phyloP scores from a whole-genome alignment of 805 yeast genomes.

The Monosporozyma unispora region DNA sequence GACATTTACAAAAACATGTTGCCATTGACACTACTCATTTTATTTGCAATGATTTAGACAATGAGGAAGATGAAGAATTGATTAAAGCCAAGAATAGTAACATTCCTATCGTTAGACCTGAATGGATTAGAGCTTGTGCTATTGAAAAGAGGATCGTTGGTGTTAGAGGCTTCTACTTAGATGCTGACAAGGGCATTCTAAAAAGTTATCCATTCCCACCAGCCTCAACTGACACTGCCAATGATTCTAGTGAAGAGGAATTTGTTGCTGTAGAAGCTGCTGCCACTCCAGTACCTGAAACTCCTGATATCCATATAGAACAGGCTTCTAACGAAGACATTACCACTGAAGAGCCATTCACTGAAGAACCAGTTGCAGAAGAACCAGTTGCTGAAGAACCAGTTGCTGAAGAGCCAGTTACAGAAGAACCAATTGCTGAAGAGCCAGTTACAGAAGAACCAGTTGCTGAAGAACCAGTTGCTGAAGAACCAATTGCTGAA shows the following conservation, averaged over 20 bases:
- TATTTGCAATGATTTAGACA: constrained; percentile 37
- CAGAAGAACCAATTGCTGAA: constrained; percentile 3
- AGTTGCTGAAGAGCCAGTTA: constrained; percentile 2
- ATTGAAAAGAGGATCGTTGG: constrained; percentile 83
- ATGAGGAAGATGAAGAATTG: constrained; percentile 41
- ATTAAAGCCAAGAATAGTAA: constrained; percentile 74
- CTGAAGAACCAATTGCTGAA: constrained; percentile 2
- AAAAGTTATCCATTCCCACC: constrained; percentile 37
- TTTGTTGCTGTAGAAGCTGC: background rate
- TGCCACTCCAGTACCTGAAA: background rate
- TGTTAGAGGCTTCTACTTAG: constrained; percentile 75
- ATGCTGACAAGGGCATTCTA: constrained; percentile 39
- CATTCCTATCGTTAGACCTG: constrained; percentile 91
- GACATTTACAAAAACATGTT: constrained; percentile 63
- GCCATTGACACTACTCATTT: constrained; percentile 91
- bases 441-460: constrained; percentile 7
- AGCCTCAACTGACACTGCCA: background rate
- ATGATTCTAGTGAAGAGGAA: constrained; percentile 3
- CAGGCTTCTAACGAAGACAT: background rate
- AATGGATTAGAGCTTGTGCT: constrained; percentile 94
- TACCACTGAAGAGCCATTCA: constrained; percentile 1
- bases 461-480: constrained; percentile 2
- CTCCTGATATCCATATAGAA: background rate
- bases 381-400: constrained; percentile 1
- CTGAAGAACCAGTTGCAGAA: background rate